Evolutionary conservation across 2,329 filamentous ascomycete genomes (phyloP), one percentile per base, ranked within the genome.

Genomic region (Amauroascus verrucosus): DNA sequence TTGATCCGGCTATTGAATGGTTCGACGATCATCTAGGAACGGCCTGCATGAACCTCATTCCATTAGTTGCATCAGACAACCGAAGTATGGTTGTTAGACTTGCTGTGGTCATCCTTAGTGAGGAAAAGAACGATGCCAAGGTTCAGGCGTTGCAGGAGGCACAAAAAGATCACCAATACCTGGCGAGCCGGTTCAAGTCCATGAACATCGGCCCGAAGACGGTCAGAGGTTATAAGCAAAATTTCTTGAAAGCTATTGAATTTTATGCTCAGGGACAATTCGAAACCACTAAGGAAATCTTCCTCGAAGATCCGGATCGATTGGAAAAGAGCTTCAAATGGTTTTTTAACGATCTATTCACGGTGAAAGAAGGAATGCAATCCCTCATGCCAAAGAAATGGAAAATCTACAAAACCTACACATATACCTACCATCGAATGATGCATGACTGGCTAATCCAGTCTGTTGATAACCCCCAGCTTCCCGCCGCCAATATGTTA

Each of bases 261-360:
- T 75, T 83, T 55, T 83, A 82, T 58, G 86, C 84, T 6, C 78
- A 86, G 64, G 79, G 78, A 43, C 85, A 91, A 63, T 88, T 96
- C 62, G 81, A 82, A 11, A 76, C 81, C 55, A 79, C 82, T 38
- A 81, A 83, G 55, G 80, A 85, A 51, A 79, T 83, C 45, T 97
- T 98, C 67, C 72, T 91, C 51, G 85, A 85, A 35, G 88, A 97
- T 64, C 87, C 93, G 0, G 79, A 84, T 48, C 82, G 81, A 62
- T 76, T 98, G 45, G 87, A 94, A 59, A 95, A 95, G 74, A 83
- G 81, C 59, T 81, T 95, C 71, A 86, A 86, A 64, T 98, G 93
- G 93, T 98, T 83, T 71, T 98, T 97, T 74, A 96, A 97, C 72
- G 91, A 98, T 67, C 79, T 98, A 35, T 95, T 94, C 69, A 89